Percentiles rank a stretch among this genome's conserved stretches.
Conservation (phyloP, 164 flowering plant species). For the Magnolia sinica region DNA sequence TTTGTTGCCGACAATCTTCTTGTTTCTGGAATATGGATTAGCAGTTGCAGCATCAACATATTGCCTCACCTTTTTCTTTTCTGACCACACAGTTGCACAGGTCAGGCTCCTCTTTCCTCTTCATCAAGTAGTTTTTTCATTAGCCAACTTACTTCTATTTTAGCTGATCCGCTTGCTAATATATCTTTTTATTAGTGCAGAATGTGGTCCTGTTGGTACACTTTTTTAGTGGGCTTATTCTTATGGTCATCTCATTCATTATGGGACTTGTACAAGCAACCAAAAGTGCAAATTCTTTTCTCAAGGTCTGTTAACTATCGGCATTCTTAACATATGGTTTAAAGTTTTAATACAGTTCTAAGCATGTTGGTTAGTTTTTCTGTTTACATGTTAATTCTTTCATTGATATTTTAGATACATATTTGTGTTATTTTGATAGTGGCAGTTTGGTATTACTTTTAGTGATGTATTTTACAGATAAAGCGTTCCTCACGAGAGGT, state of each 20-base stretch:
- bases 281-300: conserved; percentile 57
- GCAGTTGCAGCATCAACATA: conserved; percentile 94
- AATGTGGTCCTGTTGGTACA: conserved; percentile 87
- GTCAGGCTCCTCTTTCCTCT: conserved; percentile 27
- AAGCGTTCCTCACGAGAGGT: too few species aligned
- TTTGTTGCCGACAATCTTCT: conserved; percentile 54
- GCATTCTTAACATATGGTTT: background rate
- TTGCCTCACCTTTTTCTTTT: conserved; percentile 90
- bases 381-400: background rate
- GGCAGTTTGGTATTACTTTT: too few species aligned
- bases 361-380: background rate
- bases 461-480: too few species aligned
- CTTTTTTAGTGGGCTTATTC: conserved; percentile 82
- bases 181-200: conserved; percentile 38
- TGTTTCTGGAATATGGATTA: conserved; percentile 83
- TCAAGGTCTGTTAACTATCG: conserved; percentile 57
- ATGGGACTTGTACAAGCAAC: conserved; percentile 84
- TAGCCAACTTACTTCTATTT: background rate
- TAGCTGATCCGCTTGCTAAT: background rate
- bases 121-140: background rate
- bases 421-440: background rate
- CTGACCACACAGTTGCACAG: conserved; percentile 93
- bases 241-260: conserved; percentile 92
- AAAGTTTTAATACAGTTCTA: background rate
- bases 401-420: background rate